Conservation (phyloP, 75 land plant species). For the Selaginella tamariscina region DNA sequence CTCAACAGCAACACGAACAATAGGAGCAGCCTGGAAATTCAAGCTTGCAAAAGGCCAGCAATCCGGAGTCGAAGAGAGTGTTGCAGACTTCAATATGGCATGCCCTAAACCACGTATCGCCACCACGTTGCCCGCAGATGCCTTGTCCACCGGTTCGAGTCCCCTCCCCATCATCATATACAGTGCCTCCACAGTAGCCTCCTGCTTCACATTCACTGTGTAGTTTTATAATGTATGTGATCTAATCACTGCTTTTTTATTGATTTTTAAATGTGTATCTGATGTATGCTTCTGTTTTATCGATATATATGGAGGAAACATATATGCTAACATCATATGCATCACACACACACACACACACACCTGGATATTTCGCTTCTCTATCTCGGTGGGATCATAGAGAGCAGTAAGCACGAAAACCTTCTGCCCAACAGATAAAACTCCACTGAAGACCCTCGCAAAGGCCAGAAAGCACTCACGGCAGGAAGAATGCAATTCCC, state of each 20-base stretch:
- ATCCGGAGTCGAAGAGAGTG: conserved; percentile 55
- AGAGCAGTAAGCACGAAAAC: conserved; percentile 71
- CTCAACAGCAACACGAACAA: conserved; percentile 77
- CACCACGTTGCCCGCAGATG: conserved; percentile 67
- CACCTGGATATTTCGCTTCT: conserved; percentile 63
- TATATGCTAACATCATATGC: too few species aligned
- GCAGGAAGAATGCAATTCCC: neutral
- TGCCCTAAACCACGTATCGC: conserved; percentile 89
- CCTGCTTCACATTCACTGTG: conserved; percentile 60
- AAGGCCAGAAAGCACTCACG: conserved; percentile 86
- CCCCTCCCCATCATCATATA: conserved; percentile 96
- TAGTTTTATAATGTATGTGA: too few species aligned
- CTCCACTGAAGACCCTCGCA: conserved; percentile 85
- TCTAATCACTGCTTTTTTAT: too few species aligned
- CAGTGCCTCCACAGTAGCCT: conserved; percentile 57
- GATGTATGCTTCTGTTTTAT: too few species aligned
- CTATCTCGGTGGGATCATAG: conserved; percentile 54
- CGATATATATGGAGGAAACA: too few species aligned
- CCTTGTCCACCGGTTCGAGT: conserved; percentile 47
- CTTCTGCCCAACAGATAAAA: conserved; percentile 49
- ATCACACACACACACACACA: too few species aligned
- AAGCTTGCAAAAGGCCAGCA: conserved; percentile 86
- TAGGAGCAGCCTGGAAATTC: conserved; percentile 80
- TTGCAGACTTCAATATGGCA: conserved; percentile 74
- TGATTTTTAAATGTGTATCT: too few species aligned